phyloP scores from a whole-genome alignment of 2,329 filamentous ascomycete genomes.

The Xylaria sp. region DNA sequence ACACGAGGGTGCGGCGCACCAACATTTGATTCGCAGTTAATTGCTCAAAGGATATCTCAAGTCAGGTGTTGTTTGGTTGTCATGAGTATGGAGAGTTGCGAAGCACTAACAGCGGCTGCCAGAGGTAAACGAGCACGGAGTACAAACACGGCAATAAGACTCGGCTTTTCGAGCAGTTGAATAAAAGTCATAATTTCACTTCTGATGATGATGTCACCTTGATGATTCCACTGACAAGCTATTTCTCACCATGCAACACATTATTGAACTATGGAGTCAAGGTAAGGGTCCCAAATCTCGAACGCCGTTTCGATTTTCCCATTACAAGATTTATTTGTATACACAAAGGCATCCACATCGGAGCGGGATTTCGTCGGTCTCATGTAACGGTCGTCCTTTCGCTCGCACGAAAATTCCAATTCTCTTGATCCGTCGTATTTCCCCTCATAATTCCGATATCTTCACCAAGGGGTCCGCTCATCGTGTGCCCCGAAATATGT shows the following conservation, averaged over 20 bases:
- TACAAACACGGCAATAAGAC: neutral
- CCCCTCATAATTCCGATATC: conserved; percentile 29
- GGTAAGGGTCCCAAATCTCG: conserved; percentile 2
- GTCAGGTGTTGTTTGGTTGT: no score
- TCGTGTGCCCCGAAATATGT: conserved; percentile 7
- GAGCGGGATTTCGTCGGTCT: conserved; percentile 27
- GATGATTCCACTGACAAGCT: neutral
- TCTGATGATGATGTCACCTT: neutral
- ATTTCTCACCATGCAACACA: conserved; percentile 3
- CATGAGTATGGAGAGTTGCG: neutral
- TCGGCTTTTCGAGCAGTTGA: neutral
- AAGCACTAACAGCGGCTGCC: no score
- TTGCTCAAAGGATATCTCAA: neutral
- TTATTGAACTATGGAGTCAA: conserved; percentile 4
- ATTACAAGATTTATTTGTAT: conserved; percentile 34
- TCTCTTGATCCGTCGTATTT: conserved; percentile 25
- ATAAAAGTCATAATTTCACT: neutral
- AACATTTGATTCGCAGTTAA: neutral
- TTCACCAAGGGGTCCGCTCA: neutral
- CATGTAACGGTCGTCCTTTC: conserved; percentile 28
- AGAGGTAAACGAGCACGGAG: no score
- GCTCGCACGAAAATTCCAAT: conserved; percentile 35
- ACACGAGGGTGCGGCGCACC: no score
- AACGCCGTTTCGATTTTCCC: conserved; percentile 29
- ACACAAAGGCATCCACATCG: conserved; percentile 28